phyloP scores from a whole-genome alignment of 129 eudicot genomes.

The Flaveria trinervia region DNA sequence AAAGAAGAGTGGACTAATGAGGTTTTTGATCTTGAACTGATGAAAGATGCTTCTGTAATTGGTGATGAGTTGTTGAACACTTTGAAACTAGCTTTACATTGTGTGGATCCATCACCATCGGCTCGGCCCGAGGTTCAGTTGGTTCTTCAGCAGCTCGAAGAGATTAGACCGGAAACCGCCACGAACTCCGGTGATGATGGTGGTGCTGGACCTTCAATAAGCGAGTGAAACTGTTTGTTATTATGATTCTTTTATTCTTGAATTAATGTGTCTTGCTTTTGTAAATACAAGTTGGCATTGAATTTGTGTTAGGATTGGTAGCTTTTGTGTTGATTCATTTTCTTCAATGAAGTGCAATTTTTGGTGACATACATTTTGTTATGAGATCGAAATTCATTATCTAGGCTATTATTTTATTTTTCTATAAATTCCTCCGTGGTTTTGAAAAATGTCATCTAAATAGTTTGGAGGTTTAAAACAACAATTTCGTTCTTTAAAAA shows the following conservation, averaged over 20 bases:
- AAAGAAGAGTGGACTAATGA: slow-evolving; percentile 97
- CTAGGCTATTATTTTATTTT: too few species aligned
- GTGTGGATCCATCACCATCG: slow-evolving; percentile 85
- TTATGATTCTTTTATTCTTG: slow-evolving; percentile 79
- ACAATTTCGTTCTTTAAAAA: background rate
- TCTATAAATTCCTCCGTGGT: background rate
- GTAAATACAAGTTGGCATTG: slow-evolving; percentile 39
- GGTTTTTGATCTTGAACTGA: slow-evolving; percentile 76
- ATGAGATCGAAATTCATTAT: too few species aligned
- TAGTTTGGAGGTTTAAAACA: background rate
- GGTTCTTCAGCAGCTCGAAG: slow-evolving; percentile 78
- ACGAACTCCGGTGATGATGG: slow-evolving; percentile 58
- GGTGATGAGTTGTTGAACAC: slow-evolving; percentile 93
- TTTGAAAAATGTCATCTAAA: background rate
- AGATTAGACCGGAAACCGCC: slow-evolving; percentile 66
- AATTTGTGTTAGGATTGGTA: background rate
- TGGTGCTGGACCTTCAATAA: slow-evolving; percentile 46
- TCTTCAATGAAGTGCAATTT: slow-evolving; percentile 39
- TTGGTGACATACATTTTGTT: slow-evolving; percentile 11
- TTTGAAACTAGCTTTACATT: slow-evolving; percentile 81
- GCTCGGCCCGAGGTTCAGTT: slow-evolving; percentile 80
- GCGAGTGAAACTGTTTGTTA: slow-evolving; percentile 39
- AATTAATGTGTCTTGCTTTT: slow-evolving; percentile 19
- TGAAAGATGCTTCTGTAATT: slow-evolving; percentile 78
- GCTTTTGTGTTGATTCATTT: slow-evolving; percentile 35